These are phyloP conservation scores for Penicillium tannophilum DNA, from an alignment of 495 filamentous ascomycete species.

Conservation along the genomic window DNA sequence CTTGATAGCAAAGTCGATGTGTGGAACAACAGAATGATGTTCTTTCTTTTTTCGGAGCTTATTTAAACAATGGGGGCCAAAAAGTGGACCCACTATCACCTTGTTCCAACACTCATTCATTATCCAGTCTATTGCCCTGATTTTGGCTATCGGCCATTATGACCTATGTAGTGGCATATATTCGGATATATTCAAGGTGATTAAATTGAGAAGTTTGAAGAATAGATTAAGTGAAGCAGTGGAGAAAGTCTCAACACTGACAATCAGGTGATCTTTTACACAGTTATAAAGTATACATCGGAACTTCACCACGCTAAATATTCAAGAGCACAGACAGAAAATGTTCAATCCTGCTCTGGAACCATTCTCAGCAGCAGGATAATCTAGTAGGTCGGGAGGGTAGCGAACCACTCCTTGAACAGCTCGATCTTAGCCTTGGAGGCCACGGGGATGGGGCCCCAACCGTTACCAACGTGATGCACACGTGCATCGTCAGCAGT, in stretches of 20 bases:
- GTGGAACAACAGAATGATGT: neutral
- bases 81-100: neutral
- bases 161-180: too few species aligned
- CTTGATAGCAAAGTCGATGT: neutral
- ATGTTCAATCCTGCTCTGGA: neutral
- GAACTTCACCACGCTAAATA: neutral
- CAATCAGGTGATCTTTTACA: too few species aligned
- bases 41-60: neutral
- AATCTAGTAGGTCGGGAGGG: conserved; percentile 4
- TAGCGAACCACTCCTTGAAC: conserved; percentile 8
- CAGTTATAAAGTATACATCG: neutral
- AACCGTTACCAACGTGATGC: conserved; percentile 7
- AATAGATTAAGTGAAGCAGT: too few species aligned
- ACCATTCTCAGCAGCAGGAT: neutral
- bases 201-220: too few species aligned
- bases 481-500: conserved; percentile 3
- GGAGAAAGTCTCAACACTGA: too few species aligned
- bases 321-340: neutral
- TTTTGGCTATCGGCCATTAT: too few species aligned
- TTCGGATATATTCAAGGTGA: too few species aligned
- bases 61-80: conserved; percentile 3
- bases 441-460: conserved; percentile 6
- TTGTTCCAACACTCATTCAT: too few species aligned
- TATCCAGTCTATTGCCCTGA: too few species aligned
- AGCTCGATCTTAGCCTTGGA: neutral